Conservation (phyloP, 345 rosid species). For the Balakata baccata region DNA sequence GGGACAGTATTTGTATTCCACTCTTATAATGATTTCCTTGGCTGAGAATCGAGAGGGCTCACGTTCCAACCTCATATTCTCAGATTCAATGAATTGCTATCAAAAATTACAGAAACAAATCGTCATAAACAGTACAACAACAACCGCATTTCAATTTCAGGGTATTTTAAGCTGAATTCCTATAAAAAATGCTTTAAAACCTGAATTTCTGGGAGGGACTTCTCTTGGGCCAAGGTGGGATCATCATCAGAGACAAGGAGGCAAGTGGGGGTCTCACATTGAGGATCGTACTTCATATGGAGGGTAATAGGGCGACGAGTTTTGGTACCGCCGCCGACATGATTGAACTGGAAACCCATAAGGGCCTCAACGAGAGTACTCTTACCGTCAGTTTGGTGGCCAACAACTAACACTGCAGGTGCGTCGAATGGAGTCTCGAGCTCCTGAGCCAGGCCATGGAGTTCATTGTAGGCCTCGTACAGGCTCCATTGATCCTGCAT, state of each 20-base stretch:
- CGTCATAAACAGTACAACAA: neutral
- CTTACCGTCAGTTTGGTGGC: constrained; percentile 91
- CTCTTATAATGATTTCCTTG: constrained; percentile 76
- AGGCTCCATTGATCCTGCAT: constrained; percentile 50
- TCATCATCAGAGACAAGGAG: constrained; percentile 68
- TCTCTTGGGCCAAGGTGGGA: constrained; percentile 46
- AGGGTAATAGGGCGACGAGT: constrained; percentile 93
- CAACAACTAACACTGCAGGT: constrained; percentile 81
- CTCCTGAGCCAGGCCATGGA: constrained; percentile 86
- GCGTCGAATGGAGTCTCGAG: constrained; percentile 82
- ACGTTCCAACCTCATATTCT: constrained; percentile 78
- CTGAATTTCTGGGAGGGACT: constrained; percentile 79
- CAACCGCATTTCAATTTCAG: neutral
- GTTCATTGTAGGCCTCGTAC: constrained; percentile 89
- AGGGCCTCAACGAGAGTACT: constrained; percentile 93
- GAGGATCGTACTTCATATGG: constrained; percentile 84
- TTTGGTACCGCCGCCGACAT: constrained; percentile 95
- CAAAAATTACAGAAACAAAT: neutral
- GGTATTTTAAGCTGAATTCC: neutral
- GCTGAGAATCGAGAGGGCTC: constrained; percentile 71
- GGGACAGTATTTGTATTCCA: constrained; percentile 81
- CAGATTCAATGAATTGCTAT: constrained; percentile 80
- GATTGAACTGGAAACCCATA: constrained; percentile 97
- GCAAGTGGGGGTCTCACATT: constrained; percentile 59
- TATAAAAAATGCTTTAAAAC: constrained; percentile 15